Base-by-base conservation (phyloP, 2,329 filamentous ascomycete genomes). In the Huntiella savannae region DNA sequence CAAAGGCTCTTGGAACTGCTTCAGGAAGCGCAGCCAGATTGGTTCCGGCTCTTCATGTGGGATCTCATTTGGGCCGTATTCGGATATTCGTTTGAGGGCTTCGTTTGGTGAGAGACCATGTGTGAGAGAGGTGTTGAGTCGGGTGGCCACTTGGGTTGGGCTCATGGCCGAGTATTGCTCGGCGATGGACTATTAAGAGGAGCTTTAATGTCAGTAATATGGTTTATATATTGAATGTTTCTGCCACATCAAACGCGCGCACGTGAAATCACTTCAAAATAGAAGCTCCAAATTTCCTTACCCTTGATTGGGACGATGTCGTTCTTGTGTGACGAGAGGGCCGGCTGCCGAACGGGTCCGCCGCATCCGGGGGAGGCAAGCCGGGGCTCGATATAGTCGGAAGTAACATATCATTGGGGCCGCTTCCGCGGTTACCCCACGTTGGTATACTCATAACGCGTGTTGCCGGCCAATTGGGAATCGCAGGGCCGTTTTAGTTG, bases 1-100 rank as follows among this genome's bases (percentile, higher is more conserved):
- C 47, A 98, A 67, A 0, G 91, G 88, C 59, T 98, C 91, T 58
- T 92, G 86, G 60, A 98, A 98, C 58, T 98, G 91, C 62, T 93
- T 92, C 50, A 94, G 60, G 56, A 98, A 98, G 49, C 91, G 82
- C 46, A 95, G 65, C 86, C 91, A 98, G 49, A 98, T 65, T 7
- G 91, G 87, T 62, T 98, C 91, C 1, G 88, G 85, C 46, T 85
- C 79, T 50, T 96, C 87, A 60, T 92, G 85, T 4, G 91, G 85
- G 34, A 98, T 80, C 63, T 98, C 91, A 62, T 98, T 98, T 22
- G 82, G 78, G 32, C 91, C 91, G 65, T 91, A 76, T 52, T 81
- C 75, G 57, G 79, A 73, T 51, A 94, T 70, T 57, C 88, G 77
- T 47, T 79, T 73, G 50, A 86, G 70, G 33, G 87, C 91, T 62